Conservation (phyloP, 352 stramenopile species). For the Phytophthora ohioensis region DNA sequence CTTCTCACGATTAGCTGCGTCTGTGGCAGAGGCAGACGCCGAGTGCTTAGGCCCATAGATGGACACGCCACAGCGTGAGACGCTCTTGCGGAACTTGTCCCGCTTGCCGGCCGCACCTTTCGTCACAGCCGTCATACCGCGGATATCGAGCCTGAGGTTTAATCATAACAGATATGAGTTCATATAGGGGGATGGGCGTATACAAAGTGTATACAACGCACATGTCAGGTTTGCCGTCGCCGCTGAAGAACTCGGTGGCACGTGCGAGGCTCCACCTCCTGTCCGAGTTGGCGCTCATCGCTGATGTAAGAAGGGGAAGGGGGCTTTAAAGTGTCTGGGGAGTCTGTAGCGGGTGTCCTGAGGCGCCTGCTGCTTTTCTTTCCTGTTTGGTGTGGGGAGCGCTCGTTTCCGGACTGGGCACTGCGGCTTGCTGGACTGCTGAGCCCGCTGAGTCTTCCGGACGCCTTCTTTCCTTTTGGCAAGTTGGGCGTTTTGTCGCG, state of each 20-base stretch:
- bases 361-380: constrained; percentile 1
- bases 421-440: neutral
- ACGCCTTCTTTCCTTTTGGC: constrained; percentile 37
- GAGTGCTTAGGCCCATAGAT: constrained; percentile 91
- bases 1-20: constrained; percentile 60
- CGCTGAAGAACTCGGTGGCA: constrained; percentile 90
- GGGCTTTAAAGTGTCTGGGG: neutral
- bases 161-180: constrained; percentile 1
- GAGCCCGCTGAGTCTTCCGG: constrained; percentile 18
- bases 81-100: constrained; percentile 90
- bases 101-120: constrained; percentile 87
- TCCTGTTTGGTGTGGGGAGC: neutral
- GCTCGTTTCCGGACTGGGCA: constrained; percentile 15
- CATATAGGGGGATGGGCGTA: neutral
- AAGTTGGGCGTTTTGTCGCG: constrained; percentile 41
- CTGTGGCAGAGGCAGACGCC: constrained; percentile 28
- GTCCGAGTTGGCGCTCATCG: constrained; percentile 70
- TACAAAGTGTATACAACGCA: constrained; percentile 29
- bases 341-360: no score
- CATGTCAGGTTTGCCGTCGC: constrained; percentile 90
- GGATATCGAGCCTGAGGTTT: constrained; percentile 77
- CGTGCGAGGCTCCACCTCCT: constrained; percentile 87
- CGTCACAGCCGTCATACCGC: constrained; percentile 87
- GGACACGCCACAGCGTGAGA: constrained; percentile 85
- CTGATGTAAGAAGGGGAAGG: neutral